A percentile compares a stretch with the other conserved stretches of the same genome.
Evolutionary conservation across 805 yeast species (phyloP).

Genomic region (Pichia gijzeniarum): DNA sequence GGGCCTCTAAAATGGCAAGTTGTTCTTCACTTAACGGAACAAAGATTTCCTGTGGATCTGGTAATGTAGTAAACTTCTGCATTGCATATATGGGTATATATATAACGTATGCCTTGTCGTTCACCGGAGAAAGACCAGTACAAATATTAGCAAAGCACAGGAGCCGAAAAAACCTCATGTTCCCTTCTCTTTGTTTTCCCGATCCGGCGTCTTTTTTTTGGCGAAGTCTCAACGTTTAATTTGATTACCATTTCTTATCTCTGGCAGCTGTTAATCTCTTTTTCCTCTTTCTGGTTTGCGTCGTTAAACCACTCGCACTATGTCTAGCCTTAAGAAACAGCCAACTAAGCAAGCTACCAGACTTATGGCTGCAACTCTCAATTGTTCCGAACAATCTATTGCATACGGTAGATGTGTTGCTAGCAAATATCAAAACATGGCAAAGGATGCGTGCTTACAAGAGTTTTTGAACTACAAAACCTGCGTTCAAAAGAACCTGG

Average conservation of each 20-base stretch:
- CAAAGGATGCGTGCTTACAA: slow-evolving; percentile 44
- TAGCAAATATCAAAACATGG: slow-evolving; percentile 41
- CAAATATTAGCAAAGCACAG: too few species aligned
- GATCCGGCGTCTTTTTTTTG: too few species aligned
- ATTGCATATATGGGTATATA: too few species aligned
- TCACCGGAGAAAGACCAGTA: too few species aligned
- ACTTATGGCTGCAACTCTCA: slow-evolving; percentile 26
- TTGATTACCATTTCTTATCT: not conserved
- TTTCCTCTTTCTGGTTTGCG: too few species aligned
- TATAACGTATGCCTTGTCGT: too few species aligned
- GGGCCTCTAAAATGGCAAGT: slow-evolving; percentile 66
- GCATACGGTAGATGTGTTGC: slow-evolving; percentile 54
- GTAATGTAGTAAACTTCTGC: slow-evolving; percentile 12
- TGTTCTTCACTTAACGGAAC: slow-evolving; percentile 67
- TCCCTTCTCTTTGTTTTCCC: too few species aligned
- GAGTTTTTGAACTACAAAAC: slow-evolving; percentile 45
- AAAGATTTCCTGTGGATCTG: slow-evolving; percentile 24
- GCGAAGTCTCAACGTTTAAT: too few species aligned
- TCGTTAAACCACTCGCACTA: not conserved
- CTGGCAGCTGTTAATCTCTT: too few species aligned
- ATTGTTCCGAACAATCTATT: slow-evolving; percentile 26
- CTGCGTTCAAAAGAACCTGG: slow-evolving; percentile 36
- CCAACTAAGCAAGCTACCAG: slow-evolving; percentile 28
- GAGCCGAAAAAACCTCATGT: too few species aligned
- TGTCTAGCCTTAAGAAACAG: slow-evolving; percentile 14